These are phyloP conservation scores for Ophiocordyceps camponoti-floridani DNA, from an alignment of 2,329 filamentous ascomycete genomes.

Conservation along the genomic window DNA sequence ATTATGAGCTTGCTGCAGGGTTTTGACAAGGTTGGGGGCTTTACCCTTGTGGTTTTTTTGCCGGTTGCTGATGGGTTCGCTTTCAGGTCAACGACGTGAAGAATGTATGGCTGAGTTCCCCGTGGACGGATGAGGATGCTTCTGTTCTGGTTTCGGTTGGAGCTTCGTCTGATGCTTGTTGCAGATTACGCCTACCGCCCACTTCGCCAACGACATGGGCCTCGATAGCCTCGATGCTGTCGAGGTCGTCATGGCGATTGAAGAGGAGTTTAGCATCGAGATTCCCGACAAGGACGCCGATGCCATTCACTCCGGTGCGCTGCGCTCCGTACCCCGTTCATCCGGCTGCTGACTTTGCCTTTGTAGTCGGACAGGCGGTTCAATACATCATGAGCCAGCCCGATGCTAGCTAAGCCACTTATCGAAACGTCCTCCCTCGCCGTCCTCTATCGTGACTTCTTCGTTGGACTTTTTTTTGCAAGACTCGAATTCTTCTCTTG, in stretches of 20 bases:
- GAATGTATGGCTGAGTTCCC: slow-evolving; percentile 29
- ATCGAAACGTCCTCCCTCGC: not conserved
- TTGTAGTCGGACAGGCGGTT: slow-evolving; percentile 75
- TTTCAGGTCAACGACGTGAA: slow-evolving; percentile 45
- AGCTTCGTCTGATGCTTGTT: not conserved
- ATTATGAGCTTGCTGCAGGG: slow-evolving; percentile 87
- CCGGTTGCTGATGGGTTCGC: not conserved
- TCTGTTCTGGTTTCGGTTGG: not conserved
- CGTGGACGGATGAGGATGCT: not conserved
- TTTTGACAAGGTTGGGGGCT: slow-evolving; percentile 64
- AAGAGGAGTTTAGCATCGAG: slow-evolving; percentile 87
- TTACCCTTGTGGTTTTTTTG: not conserved
- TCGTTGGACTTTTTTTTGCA: not conserved
- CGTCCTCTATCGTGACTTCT: not conserved
- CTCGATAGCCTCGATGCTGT: slow-evolving; percentile 96
- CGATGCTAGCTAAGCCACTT: slow-evolving; percentile 49
- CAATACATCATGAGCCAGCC: slow-evolving; percentile 88
- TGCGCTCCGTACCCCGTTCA: not conserved
- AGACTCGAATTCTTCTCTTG: not conserved
- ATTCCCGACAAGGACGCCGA: slow-evolving; percentile 97
- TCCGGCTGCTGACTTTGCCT: not conserved
- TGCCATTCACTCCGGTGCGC: slow-evolving; percentile 77
- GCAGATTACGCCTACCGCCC: slow-evolving; percentile 65
- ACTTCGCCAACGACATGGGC: slow-evolving; percentile 95
- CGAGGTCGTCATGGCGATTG: slow-evolving; percentile 99